phyloP scores from a whole-genome alignment of 257 asterid genomes.

The Linderniella brevidens region DNA sequence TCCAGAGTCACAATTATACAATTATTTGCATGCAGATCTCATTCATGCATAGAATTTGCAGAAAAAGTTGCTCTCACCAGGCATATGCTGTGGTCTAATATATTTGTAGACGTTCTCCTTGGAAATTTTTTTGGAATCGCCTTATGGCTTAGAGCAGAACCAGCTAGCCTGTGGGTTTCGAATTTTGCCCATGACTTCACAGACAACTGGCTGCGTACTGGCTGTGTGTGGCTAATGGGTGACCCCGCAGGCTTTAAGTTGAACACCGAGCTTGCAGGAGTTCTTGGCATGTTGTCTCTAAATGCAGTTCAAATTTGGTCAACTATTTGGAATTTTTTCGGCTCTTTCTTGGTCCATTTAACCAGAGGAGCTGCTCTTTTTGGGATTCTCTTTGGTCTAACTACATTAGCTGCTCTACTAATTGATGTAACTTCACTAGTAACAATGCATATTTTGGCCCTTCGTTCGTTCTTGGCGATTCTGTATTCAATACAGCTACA shows the following conservation, averaged over 20 bases:
- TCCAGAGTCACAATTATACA: conserved; percentile 1
- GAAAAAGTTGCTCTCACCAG: conserved; percentile 51
- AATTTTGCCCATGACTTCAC: conserved; percentile 46
- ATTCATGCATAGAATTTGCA: conserved; percentile 62
- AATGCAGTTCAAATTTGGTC: conserved; percentile 89
- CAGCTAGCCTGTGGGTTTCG: conserved; percentile 34
- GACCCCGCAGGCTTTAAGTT: conserved; percentile 97
- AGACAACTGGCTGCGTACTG: conserved; percentile 59
- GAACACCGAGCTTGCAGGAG: conserved; percentile 89
- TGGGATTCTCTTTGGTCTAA: conserved; percentile 67
- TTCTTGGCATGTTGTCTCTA: conserved; percentile 82
- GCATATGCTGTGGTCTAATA: conserved; percentile 71
- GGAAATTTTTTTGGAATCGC: conserved; percentile 62
- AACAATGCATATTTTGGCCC: conserved; percentile 56
- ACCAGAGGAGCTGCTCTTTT: conserved; percentile 46
- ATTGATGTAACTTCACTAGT: conserved; percentile 54
- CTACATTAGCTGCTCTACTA: conserved; percentile 58
- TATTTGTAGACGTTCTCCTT: conserved; percentile 55
- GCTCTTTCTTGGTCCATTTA: conserved; percentile 35
- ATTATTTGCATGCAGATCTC: conserved; percentile 42
- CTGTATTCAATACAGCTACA: conserved; percentile 70
- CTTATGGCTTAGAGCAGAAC: conserved; percentile 45
- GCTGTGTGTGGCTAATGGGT: conserved; percentile 99
- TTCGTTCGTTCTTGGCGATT: conserved; percentile 57
- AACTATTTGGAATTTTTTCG: conserved; percentile 58